Percentiles rank a stretch among this genome's conserved stretches.
Conservation (phyloP, 1,284 basidiomycete species). For the Ustilago bromivora region DNA sequence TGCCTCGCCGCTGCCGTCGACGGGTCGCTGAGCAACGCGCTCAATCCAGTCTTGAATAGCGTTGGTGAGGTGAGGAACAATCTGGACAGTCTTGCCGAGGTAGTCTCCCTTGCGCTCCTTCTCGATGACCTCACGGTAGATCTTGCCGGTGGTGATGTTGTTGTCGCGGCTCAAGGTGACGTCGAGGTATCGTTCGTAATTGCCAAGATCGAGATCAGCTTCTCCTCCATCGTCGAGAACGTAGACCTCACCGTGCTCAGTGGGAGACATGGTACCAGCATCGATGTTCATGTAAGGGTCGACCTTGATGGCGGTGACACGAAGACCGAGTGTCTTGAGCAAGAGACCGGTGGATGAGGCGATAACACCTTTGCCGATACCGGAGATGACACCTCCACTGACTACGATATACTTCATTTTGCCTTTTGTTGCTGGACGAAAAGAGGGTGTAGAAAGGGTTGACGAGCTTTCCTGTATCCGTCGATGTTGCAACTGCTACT, state of each 20-base stretch:
- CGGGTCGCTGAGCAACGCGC: conserved; percentile 90
- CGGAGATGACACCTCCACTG: conserved; percentile 71
- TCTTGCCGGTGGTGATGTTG: conserved; percentile 98
- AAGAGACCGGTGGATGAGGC: conserved; percentile 95
- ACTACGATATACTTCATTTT: conserved; percentile 71
- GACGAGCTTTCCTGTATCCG: conserved; percentile 4
- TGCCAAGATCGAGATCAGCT: conserved; percentile 96
- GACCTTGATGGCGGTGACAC: conserved; percentile 99
- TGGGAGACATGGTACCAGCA: conserved; percentile 98
- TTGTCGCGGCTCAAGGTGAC: conserved; percentile 94
- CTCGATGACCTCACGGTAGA: conserved; percentile 96
- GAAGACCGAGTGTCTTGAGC: conserved; percentile 92
- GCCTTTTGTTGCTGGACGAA: conserved; percentile 7
- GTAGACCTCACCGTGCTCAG: conserved; percentile 98
- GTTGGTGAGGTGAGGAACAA: conserved; percentile 95
- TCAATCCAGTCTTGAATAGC: conserved; percentile 99
- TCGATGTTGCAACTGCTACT: conserved; percentile 13
- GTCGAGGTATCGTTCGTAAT: conserved; percentile 97
- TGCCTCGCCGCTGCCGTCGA: conserved; percentile 91
- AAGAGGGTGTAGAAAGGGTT: neutral
- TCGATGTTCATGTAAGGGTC: conserved; percentile 99
- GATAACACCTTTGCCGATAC: conserved; percentile 72
- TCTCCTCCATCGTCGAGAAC: conserved; percentile 98
- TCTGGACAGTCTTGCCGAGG: conserved; percentile 97
- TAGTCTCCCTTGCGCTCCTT: conserved; percentile 97